These are phyloP conservation scores for Ophiostoma quercus DNA, from an alignment of 2,329 filamentous ascomycete species.

Conservation along the genomic window DNA sequence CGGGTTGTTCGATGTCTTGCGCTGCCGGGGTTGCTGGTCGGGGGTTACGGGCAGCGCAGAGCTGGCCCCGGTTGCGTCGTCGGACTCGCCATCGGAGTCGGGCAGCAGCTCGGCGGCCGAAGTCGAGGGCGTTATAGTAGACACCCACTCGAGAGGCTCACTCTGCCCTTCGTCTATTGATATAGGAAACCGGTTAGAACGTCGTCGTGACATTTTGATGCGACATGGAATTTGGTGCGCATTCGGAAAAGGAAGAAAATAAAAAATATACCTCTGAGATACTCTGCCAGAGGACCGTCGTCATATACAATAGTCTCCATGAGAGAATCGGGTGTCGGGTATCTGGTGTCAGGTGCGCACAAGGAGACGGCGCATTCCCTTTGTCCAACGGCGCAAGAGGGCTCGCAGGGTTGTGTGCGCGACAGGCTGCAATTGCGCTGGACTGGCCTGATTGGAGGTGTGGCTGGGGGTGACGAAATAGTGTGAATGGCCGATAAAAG, in stretches of 20 bases:
- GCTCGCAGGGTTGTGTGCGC: slow-evolving; percentile 11
- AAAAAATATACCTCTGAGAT: slow-evolving; percentile 72
- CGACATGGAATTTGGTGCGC: background rate
- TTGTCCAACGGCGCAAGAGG: slow-evolving; percentile 16
- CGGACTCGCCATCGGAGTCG: slow-evolving; percentile 18
- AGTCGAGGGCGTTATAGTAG: slow-evolving; percentile 30
- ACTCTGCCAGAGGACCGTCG: slow-evolving; percentile 80
- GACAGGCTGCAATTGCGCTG: background rate
- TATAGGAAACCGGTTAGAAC: slow-evolving; percentile 25
- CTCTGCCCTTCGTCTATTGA: slow-evolving; percentile 47
- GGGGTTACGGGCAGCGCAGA: slow-evolving; percentile 22
- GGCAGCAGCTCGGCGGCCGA: slow-evolving; percentile 15
- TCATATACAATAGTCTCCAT: slow-evolving; percentile 89
- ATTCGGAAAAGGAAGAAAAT: background rate
- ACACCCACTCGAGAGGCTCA: slow-evolving; percentile 45
- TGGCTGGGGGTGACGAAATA: background rate
- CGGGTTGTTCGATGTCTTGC: slow-evolving; percentile 16
- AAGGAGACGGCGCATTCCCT: slow-evolving; percentile 20
- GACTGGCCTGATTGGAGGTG: background rate
- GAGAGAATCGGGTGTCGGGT: slow-evolving; percentile 36
- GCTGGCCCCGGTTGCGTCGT: background rate
- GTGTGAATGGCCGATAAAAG: background rate
- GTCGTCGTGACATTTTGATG: background rate
- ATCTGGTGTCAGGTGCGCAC: slow-evolving; percentile 35
- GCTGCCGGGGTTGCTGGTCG: slow-evolving; percentile 18